phyloP scores from a whole-genome alignment of 495 filamentous ascomycete species.

The Viridothelium virens region DNA sequence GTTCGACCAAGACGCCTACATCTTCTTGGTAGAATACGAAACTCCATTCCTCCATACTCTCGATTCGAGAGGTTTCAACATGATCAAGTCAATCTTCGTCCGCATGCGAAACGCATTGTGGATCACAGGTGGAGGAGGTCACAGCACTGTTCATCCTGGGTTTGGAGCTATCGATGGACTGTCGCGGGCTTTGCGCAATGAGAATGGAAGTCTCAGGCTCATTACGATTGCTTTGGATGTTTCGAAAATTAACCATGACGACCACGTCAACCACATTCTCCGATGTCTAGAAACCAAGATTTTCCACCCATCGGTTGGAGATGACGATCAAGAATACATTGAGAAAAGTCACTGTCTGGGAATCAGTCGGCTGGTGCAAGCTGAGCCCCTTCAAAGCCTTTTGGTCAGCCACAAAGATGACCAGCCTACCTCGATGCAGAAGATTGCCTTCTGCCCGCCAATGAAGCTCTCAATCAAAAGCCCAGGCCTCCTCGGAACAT shows the following conservation, averaged over 20 bases:
- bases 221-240: constrained; percentile 1
- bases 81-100: not conserved
- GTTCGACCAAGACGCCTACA: too few species aligned
- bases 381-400: not conserved
- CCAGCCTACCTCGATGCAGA: not conserved
- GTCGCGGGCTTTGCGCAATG: not conserved
- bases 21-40: too few species aligned
- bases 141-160: not conserved
- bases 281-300: not conserved
- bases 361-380: not conserved
- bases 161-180: not conserved
- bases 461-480: not conserved
- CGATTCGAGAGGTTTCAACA: not conserved
- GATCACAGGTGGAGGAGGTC: not conserved
- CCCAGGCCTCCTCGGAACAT: not conserved
- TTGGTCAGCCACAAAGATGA: not conserved
- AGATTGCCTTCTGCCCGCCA: not conserved
- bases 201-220: not conserved
- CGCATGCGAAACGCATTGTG: constrained; percentile 7
- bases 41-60: too few species aligned
- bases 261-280: not conserved
- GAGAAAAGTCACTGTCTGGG: not conserved
- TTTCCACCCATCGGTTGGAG: too few species aligned
- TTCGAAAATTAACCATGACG: not conserved
- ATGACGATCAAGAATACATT: not conserved